Conservation (phyloP, 2,329 filamentous ascomycete species). For the Alternaria arbusti region DNA sequence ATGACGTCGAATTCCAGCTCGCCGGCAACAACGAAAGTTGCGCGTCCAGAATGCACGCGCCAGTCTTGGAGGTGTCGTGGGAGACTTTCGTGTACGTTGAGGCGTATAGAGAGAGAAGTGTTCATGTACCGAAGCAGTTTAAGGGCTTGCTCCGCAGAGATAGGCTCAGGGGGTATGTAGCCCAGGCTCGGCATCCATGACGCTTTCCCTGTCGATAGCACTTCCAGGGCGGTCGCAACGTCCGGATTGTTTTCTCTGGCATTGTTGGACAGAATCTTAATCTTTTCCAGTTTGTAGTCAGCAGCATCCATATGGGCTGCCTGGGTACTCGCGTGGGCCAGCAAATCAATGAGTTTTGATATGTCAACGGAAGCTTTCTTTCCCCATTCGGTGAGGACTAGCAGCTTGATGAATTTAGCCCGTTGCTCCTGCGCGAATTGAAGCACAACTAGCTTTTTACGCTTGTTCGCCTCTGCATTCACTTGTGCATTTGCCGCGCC, state of each 20-base stretch:
- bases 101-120: conserved; percentile 77
- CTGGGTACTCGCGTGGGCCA: conserved; percentile 67
- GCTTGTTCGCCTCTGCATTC: conserved; percentile 36
- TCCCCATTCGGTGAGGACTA: conserved; percentile 91
- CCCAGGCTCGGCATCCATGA: conserved; percentile 81
- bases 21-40: conserved; percentile 80
- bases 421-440: conserved; percentile 81
- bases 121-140: conserved; percentile 82
- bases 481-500: conserved; percentile 38
- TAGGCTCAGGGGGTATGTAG: conserved; percentile 75
- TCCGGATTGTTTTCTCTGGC: conserved; percentile 89
- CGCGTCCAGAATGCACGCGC: conserved; percentile 81
- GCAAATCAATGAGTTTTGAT: conserved; percentile 86
- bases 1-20: conserved; percentile 96
- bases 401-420: conserved; percentile 87
- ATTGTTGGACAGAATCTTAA: conserved; percentile 74
- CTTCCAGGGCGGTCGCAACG: conserved; percentile 84
- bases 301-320: conserved; percentile 45
- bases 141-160: conserved; percentile 75
- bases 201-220: conserved; percentile 79
- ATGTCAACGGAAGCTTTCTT: conserved; percentile 70
- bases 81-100: conserved; percentile 85
- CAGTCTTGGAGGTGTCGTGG: conserved; percentile 81
- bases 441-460: conserved; percentile 76
- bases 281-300: conserved; percentile 66